These are phyloP conservation scores for Talaromyces wortmannii DNA, from an alignment of 495 filamentous ascomycete species.

Conservation along the genomic window DNA sequence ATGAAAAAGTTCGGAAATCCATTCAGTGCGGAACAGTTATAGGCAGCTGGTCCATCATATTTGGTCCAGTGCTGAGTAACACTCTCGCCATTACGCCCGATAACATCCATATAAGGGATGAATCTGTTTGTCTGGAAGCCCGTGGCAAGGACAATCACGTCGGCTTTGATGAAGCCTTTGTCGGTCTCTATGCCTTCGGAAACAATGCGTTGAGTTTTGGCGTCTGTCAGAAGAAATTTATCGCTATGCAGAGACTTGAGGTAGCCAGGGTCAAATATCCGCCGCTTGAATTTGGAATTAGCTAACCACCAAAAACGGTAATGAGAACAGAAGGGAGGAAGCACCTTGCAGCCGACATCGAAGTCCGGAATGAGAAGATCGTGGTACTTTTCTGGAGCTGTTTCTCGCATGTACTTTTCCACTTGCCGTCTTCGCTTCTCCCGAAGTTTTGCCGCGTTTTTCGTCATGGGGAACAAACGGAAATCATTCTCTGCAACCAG, in stretches of 20 bases:
- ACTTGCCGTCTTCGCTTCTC: constrained; percentile 21
- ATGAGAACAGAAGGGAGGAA: neutral
- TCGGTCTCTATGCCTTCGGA: constrained; percentile 16
- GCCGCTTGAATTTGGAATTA: constrained; percentile 11
- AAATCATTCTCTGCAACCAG: constrained; percentile 25
- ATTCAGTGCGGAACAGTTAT: constrained; percentile 45
- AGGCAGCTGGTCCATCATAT: constrained; percentile 42
- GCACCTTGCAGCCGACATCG: constrained; percentile 45
- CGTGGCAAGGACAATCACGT: constrained; percentile 44
- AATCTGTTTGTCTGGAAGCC: constrained; percentile 40
- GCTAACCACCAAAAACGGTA: too few relatives aligned
- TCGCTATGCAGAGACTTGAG: constrained; percentile 32
- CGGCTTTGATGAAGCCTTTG: constrained; percentile 30
- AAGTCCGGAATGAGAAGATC: constrained; percentile 47
- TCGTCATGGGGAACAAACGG: constrained; percentile 22
- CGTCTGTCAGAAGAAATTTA: constrained; percentile 34
- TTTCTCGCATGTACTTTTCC: constrained; percentile 33
- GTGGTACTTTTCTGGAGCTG: constrained; percentile 46
- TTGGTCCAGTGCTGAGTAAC: constrained; percentile 35
- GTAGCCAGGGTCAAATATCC: constrained; percentile 43
- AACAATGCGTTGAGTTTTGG: constrained; percentile 10
- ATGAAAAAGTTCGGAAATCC: constrained; percentile 56
- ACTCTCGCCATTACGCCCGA: constrained; percentile 29
- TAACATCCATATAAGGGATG: constrained; percentile 26
- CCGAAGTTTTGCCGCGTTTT: constrained; percentile 18